Evolutionary conservation across 768 basidiomycete species (phyloP).

Genomic region (Suillus brevipes): DNA sequence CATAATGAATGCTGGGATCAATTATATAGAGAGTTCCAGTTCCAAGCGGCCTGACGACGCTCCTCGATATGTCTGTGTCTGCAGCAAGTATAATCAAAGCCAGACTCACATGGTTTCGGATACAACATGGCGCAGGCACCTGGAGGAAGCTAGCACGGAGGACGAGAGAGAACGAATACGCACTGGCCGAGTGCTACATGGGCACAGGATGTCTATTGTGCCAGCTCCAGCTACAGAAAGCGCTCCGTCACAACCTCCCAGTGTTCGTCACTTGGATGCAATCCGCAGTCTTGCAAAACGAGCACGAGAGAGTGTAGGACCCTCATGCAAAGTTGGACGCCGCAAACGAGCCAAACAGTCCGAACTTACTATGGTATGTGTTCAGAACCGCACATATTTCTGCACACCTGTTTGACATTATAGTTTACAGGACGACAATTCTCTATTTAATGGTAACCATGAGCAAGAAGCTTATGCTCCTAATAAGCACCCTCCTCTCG

Average conservation of each 20-base stretch:
- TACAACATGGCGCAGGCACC: not conserved
- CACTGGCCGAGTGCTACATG: not conserved
- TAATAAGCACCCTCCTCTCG: not conserved
- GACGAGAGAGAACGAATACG: constrained; percentile 1
- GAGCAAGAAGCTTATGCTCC: not conserved
- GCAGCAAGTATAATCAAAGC: constrained; percentile 4
- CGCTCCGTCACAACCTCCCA: not conserved
- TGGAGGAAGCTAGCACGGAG: constrained; percentile 5
- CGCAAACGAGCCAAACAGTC: not conserved
- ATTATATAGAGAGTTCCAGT: too few species aligned
- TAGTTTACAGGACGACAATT: not conserved
- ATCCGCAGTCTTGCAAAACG: not conserved
- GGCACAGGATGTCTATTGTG: not conserved
- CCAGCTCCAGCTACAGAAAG: not conserved
- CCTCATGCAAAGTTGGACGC: not conserved
- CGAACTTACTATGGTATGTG: too few species aligned
- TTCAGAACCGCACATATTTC: not conserved
- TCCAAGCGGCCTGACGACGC: too few species aligned
- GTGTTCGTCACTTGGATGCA: not conserved
- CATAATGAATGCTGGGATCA: too few species aligned
- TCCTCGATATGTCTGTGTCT: constrained; percentile 3
- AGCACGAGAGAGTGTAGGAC: not conserved
- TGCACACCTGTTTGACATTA: not conserved
- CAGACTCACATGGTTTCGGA: not conserved
- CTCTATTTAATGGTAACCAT: not conserved